These are phyloP conservation scores for Candida tetrigidarum DNA, from an alignment of 1,139 yeast genomes.

Conservation along the genomic window DNA sequence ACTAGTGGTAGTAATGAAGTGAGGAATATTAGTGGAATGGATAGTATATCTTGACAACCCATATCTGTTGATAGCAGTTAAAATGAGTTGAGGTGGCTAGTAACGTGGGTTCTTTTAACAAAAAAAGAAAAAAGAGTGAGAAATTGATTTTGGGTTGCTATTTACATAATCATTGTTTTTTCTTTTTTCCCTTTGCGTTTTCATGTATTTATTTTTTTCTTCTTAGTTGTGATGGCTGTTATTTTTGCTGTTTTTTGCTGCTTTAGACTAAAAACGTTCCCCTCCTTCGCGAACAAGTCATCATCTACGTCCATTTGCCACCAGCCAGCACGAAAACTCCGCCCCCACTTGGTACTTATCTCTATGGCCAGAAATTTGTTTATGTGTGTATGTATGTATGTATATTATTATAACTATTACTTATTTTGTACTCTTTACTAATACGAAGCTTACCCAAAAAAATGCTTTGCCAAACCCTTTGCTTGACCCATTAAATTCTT, in stretches of 20 bases:
- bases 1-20: conserved; percentile 6
- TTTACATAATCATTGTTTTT: no score
- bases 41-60: conserved; percentile 11
- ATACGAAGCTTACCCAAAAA: conserved; percentile 26
- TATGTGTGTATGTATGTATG: neutral
- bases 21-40: conserved; percentile 12
- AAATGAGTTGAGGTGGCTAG: neutral
- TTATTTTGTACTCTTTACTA: neutral
- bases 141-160: conserved; percentile 4
- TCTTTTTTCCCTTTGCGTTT: neutral
- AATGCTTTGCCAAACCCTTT: conserved; percentile 42
- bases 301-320: no score
- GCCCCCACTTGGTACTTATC: no score
- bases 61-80: conserved; percentile 2
- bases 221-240: neutral
- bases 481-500: conserved; percentile 42
- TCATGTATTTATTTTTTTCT: no score
- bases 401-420: neutral
- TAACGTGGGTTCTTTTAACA: no score
- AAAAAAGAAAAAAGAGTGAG: no score
- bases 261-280: no score
- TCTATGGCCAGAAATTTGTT: no score
- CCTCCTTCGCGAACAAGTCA: no score
- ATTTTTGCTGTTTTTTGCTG: neutral
- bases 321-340: no score